phyloP scores from a whole-genome alignment of 2,329 filamentous ascomycete genomes.

The Ophiostoma sp. region DNA sequence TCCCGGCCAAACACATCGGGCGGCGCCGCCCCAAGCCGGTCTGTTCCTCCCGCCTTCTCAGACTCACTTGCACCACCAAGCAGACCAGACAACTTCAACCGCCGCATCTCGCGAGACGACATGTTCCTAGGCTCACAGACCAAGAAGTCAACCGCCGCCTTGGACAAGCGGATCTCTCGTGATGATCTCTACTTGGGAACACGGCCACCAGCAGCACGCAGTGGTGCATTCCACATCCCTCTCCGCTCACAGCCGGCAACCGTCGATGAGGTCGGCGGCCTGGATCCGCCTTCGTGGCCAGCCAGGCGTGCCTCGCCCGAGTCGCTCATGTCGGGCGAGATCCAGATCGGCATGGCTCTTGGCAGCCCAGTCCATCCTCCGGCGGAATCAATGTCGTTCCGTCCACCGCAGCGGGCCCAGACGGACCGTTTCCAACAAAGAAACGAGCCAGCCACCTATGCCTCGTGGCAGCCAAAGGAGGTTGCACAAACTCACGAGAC shows the following conservation, averaged over 20 bases:
- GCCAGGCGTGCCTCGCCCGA: slow-evolving; percentile 47
- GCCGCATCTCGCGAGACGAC: slow-evolving; percentile 46
- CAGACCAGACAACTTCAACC: slow-evolving; percentile 7
- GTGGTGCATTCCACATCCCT: slow-evolving; percentile 43
- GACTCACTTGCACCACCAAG: background rate
- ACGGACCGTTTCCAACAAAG: slow-evolving; percentile 15
- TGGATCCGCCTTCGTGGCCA: slow-evolving; percentile 36
- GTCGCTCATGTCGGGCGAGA: slow-evolving; percentile 45
- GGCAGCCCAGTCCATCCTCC: slow-evolving; percentile 62
- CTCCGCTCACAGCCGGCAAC: slow-evolving; percentile 46
- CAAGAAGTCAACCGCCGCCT: background rate
- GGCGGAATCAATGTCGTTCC: slow-evolving; percentile 15
- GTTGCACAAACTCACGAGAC: background rate
- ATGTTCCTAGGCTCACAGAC: slow-evolving; percentile 36
- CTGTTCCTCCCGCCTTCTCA: background rate
- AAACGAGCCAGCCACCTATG: slow-evolving; percentile 19
- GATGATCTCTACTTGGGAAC: slow-evolving; percentile 43
- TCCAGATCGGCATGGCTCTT: slow-evolving; percentile 70
- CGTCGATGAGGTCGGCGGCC: slow-evolving; percentile 40
- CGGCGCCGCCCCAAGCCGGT: background rate
- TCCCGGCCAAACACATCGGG: slow-evolving; percentile 13
- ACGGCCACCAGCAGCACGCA: slow-evolving; percentile 28
- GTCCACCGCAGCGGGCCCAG: slow-evolving; percentile 24
- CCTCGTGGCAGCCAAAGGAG: background rate
- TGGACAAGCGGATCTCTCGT: slow-evolving; percentile 41